Percentiles rank a stretch among this genome's conserved stretches.
phyloP scores from a whole-genome alignment of 2,329 filamentous ascomycete genomes.

The Neurospora sp. region DNA sequence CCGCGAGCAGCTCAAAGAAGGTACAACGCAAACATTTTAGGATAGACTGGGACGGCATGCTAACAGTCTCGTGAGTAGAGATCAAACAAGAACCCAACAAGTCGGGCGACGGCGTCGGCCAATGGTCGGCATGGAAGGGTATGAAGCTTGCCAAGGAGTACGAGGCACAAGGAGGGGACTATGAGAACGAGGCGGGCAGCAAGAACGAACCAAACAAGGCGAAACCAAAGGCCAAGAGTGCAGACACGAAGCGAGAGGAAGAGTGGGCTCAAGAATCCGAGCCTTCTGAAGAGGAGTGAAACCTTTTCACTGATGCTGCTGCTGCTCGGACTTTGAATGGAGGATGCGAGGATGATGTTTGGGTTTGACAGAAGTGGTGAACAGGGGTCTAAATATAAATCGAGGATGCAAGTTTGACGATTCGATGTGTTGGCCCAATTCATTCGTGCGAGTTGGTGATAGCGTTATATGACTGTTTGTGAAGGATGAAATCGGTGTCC shows the following conservation, averaged over 20 bases:
- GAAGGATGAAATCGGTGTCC: background rate
- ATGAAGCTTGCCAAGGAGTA: constrained; percentile 31
- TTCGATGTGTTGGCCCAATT: background rate
- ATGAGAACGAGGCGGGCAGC: constrained; percentile 30
- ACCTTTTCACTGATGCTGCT: background rate
- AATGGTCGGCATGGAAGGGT: constrained; percentile 30
- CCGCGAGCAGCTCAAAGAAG: constrained; percentile 29
- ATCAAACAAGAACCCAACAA: constrained; percentile 33
- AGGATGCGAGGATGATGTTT: background rate
- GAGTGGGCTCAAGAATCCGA: background rate
- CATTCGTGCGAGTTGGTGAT: background rate
- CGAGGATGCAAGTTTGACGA: background rate
- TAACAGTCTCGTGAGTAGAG: constrained; percentile 18
- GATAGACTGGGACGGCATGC: background rate
- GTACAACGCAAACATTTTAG: constrained; percentile 8
- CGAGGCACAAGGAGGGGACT: constrained; percentile 30
- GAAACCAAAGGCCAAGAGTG: constrained; percentile 19
- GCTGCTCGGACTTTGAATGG: no score
- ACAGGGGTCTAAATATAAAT: background rate
- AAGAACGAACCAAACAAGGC: constrained; percentile 27
- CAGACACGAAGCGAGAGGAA: constrained; percentile 8
- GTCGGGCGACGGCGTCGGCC: constrained; percentile 28
- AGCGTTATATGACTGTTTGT: background rate
- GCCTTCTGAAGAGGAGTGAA: background rate
- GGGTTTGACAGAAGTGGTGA: background rate